A percentile compares a stretch with the other conserved stretches of the same genome.
These are phyloP conservation scores for Sporothrix dimorphospora DNA, from an alignment of 2,329 filamentous ascomycete species.

Conservation along the genomic window DNA sequence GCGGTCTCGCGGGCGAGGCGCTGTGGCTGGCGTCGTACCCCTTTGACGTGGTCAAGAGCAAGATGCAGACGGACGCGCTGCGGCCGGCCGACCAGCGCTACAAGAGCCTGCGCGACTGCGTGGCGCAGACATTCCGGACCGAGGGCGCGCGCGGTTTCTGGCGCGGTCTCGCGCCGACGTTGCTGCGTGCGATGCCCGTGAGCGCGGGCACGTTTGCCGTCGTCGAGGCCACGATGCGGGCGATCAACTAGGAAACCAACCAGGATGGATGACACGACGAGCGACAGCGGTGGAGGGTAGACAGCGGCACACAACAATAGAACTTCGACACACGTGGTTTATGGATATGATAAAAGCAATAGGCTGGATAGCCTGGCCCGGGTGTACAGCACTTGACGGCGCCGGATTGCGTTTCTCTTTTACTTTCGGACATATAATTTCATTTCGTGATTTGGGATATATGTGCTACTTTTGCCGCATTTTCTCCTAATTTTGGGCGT, in stretches of 20 bases:
- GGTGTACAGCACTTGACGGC: background rate
- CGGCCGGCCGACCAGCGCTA: slow-evolving; percentile 68
- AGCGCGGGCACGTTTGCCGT: slow-evolving; percentile 97
- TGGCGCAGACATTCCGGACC: slow-evolving; percentile 74
- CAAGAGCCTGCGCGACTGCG: slow-evolving; percentile 84
- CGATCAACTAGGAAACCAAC: slow-evolving; percentile 49
- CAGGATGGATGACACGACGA: background rate
- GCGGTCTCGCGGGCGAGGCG: slow-evolving; percentile 89
- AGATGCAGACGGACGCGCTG: slow-evolving; percentile 98
- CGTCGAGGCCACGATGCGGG: slow-evolving; percentile 67
- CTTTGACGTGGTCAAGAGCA: slow-evolving; percentile 97
- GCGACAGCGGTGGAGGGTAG: background rate
- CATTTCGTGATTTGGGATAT: slow-evolving; percentile 13
- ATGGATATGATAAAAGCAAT: slow-evolving; percentile 5
- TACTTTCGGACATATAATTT: slow-evolving; percentile 8
- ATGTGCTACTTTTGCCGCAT: background rate
- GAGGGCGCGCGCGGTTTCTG: slow-evolving; percentile 88
- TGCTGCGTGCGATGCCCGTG: slow-evolving; percentile 95
- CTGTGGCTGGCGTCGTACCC: slow-evolving; percentile 94
- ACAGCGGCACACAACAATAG: background rate
- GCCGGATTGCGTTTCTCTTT: slow-evolving; percentile 14
- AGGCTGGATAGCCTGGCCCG: background rate
- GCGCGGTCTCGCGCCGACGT: slow-evolving; percentile 88
- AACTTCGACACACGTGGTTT: slow-evolving; percentile 10
- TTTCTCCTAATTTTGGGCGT: background rate